Evolutionary conservation across 768 basidiomycete genomes (phyloP).

Genomic region (Tylopilus subfusipes): DNA sequence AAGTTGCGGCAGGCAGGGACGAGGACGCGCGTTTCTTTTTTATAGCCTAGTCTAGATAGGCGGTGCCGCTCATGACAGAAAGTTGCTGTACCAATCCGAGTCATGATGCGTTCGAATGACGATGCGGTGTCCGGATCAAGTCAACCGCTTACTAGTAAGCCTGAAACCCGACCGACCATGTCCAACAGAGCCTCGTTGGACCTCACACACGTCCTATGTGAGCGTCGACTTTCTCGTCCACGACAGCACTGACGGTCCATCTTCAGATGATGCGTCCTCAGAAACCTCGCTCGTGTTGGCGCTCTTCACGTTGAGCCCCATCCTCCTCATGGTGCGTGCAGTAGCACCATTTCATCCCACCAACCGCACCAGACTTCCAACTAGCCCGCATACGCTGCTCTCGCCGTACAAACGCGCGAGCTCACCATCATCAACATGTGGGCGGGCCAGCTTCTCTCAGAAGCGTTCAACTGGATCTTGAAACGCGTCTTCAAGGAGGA

Average conservation of each 20-base stretch:
- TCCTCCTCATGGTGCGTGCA: slow-evolving; percentile 61
- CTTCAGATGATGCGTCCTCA: slow-evolving; percentile 60
- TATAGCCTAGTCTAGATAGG: no score
- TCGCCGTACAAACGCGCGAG: slow-evolving; percentile 74
- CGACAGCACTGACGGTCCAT: slow-evolving; percentile 1
- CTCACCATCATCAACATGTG: slow-evolving; percentile 81
- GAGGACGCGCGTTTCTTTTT: no score
- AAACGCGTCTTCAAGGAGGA: slow-evolving; percentile 67
- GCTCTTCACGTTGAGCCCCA: slow-evolving; percentile 63
- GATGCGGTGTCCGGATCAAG: background rate
- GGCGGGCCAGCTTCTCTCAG: slow-evolving; percentile 72
- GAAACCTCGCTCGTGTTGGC: slow-evolving; percentile 54
- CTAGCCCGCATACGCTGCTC: slow-evolving; percentile 75
- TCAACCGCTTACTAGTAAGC: no score
- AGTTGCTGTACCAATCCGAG: no score
- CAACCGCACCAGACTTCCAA: background rate
- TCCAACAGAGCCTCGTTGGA: slow-evolving; percentile 47
- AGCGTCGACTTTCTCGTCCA: slow-evolving; percentile 10
- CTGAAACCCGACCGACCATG: no score
- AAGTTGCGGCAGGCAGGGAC: background rate
- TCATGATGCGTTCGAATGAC: background rate
- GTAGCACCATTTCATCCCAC: background rate
- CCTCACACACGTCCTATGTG: slow-evolving; percentile 67
- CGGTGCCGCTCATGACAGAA: no score
- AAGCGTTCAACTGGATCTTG: slow-evolving; percentile 63